Evolutionary conservation across 2,329 filamentous ascomycete genomes (phyloP).

Genomic region (Thelonectria olida): DNA sequence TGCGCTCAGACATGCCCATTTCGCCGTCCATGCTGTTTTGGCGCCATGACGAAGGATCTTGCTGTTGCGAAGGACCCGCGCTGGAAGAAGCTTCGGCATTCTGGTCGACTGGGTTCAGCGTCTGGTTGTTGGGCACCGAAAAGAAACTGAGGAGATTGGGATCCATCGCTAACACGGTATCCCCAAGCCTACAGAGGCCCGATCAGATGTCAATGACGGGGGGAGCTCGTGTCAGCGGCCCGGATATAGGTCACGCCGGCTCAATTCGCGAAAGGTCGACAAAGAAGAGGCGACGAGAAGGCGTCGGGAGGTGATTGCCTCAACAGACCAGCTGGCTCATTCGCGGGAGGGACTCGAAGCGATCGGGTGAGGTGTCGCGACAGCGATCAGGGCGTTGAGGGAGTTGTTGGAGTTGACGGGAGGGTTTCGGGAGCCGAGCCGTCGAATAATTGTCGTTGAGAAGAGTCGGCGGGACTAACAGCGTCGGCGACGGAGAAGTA

Average conservation of each 20-base stretch:
- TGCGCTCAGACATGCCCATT: constrained; percentile 34
- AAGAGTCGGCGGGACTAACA: constrained; percentile 14
- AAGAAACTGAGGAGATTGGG: constrained; percentile 43
- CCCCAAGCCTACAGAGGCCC: constrained; percentile 38
- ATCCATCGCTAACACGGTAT: constrained; percentile 44
- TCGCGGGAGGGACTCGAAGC: constrained; percentile 11
- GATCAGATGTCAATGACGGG: constrained; percentile 31
- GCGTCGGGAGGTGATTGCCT: constrained; percentile 14
- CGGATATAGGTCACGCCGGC: constrained; percentile 22
- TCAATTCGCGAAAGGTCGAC: constrained; percentile 30
- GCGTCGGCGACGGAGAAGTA: constrained; percentile 6
- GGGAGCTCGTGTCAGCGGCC: constrained; percentile 35
- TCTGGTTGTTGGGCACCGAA: constrained; percentile 42
- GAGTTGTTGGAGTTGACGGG: constrained; percentile 32
- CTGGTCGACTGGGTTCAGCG: constrained; percentile 40
- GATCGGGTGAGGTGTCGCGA: constrained; percentile 31
- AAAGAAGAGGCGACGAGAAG: not conserved
- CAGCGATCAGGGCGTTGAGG: constrained; percentile 23
- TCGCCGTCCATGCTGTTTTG: constrained; percentile 27
- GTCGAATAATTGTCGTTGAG: constrained; percentile 12
- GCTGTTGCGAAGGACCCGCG: constrained; percentile 21
- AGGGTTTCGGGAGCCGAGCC: constrained; percentile 29
- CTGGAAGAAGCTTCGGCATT: constrained; percentile 35
- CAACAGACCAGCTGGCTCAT: constrained; percentile 19
- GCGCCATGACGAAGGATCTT: constrained; percentile 36